Evolutionary conservation across 768 basidiomycete genomes (phyloP).

Genomic region (Auricularia cornea): DNA sequence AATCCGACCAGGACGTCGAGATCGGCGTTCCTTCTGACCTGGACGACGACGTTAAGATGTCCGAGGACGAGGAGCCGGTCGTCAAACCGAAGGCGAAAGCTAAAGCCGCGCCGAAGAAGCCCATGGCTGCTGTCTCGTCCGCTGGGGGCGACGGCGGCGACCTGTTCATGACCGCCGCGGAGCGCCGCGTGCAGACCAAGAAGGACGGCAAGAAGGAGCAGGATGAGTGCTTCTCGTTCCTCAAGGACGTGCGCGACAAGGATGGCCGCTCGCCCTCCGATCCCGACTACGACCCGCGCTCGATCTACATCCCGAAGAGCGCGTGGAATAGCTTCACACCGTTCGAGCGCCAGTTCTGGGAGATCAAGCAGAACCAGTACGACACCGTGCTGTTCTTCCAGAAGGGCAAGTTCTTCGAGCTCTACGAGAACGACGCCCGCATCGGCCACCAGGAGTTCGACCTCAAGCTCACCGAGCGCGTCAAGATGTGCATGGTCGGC

Average conservation of each 20-base stretch:
- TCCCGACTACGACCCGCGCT: constrained; percentile 84
- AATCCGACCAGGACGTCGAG: constrained; percentile 22
- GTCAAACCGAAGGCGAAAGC: constrained; percentile 9
- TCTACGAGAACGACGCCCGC: constrained; percentile 95
- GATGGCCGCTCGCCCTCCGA: constrained; percentile 72
- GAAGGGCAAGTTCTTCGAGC: constrained; percentile 78
- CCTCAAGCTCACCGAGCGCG: constrained; percentile 80
- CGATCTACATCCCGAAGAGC: constrained; percentile 66
- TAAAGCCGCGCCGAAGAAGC: constrained; percentile 20
- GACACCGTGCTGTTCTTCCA: constrained; percentile 98
- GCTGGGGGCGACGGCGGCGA: background rate
- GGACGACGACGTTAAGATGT: constrained; percentile 3
- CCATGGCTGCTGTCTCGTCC: constrained; percentile 20
- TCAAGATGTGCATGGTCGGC: constrained; percentile 99
- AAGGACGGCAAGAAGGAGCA: constrained; percentile 76
- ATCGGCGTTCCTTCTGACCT: background rate
- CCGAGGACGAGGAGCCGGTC: constrained; percentile 5
- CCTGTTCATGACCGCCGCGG: constrained; percentile 75
- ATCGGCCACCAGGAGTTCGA: constrained; percentile 94
- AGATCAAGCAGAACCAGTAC: constrained; percentile 96
- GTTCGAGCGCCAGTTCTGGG: constrained; percentile 92
- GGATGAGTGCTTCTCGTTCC: constrained; percentile 71
- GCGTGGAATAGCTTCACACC: constrained; percentile 84
- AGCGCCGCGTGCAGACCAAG: constrained; percentile 61
- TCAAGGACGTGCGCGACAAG: constrained; percentile 68